phyloP scores from a whole-genome alignment of 345 rosid genomes.

The Arabis alpina region DNA sequence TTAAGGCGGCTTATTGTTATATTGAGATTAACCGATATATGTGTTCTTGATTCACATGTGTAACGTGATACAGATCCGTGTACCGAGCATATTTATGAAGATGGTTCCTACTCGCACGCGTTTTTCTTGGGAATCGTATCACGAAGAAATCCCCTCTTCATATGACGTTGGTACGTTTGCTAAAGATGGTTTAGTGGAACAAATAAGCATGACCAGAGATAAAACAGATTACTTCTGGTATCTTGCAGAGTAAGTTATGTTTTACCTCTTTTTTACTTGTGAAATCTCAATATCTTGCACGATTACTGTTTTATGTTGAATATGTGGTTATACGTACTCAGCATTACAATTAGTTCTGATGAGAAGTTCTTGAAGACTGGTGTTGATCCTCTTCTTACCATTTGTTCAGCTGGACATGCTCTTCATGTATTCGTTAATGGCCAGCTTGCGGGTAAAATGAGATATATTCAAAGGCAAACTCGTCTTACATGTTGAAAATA shows the following conservation, averaged over 20 bases:
- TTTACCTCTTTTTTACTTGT: slow-evolving; percentile 42
- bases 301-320: slow-evolving; percentile 55
- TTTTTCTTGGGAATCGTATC: slow-evolving; percentile 79
- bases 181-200: slow-evolving; percentile 73
- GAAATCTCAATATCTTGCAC: slow-evolving; percentile 64
- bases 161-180: slow-evolving; percentile 52
- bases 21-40: too few relatives aligned
- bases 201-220: slow-evolving; percentile 74
- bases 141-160: slow-evolving; percentile 61
- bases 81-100: slow-evolving; percentile 62
- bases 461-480: background rate
- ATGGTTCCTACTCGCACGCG: slow-evolving; percentile 57
- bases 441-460: slow-evolving; percentile 59
- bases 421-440: slow-evolving; percentile 83
- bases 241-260: slow-evolving; percentile 75
- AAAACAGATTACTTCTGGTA: slow-evolving; percentile 93
- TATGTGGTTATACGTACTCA: slow-evolving; percentile 1
- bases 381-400: slow-evolving; percentile 54
- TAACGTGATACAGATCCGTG: slow-evolving; percentile 61
- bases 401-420: slow-evolving; percentile 76
- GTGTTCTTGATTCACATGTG: slow-evolving; percentile 57
- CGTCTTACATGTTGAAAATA: background rate
- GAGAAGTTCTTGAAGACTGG: slow-evolving; percentile 59
- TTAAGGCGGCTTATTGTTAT: too few relatives aligned
- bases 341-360: slow-evolving; percentile 39